Base-by-base conservation (phyloP, 176 grass and related monocot genomes). In the Miscanthus lutarioriparius region DNA sequence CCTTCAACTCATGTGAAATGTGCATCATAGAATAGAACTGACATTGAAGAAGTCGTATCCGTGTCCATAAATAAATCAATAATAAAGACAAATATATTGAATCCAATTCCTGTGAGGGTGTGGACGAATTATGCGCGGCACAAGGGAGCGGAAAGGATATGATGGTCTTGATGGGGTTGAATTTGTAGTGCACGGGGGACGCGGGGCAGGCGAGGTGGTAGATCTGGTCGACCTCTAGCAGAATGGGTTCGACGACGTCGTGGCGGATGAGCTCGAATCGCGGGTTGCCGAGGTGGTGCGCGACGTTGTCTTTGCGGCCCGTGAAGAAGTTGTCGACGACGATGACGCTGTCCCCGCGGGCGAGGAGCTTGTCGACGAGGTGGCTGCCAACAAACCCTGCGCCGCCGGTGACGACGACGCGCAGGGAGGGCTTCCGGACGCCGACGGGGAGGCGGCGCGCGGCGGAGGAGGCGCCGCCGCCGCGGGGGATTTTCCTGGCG, bases 311-410 rank as follows among this genome's bases (percentile, higher is more conserved):
- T 87, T 95, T 98, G 77, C 93, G 87, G 22, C 93, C 93, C 27
- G 96, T 98, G 89, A 98, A 98, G 83, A 98, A 98, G 85, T 95
- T 98, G 82, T 98, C 96, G 36, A 98, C 89, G 49, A 94, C 96
- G 80, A 98, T 98, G 32, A 98, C 96, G 74, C 86, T 98, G 73
- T 98, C 96, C 43, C 96, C 93, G 30, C 96, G 85, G 0, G 79
- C 91, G 22, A 98, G 80, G 39, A 98, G 76, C 64, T 90, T 92
- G 72, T 98, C 96, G 2, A 98, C 93, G 51, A 98, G 90, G 73
- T 98, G 93, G 80, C 93, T 98, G 8, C 96, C 91, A 7, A 98
- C 96, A 51, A 98, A 98, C 2, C 96, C 96, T 10, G 91, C 89
- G 35, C 96, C 96, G 0, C 96, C 96, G 0, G 91, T 95, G 36